Evolutionary conservation across 352 stramenopile species (phyloP).

Genomic region (Bremia lactucae): DNA sequence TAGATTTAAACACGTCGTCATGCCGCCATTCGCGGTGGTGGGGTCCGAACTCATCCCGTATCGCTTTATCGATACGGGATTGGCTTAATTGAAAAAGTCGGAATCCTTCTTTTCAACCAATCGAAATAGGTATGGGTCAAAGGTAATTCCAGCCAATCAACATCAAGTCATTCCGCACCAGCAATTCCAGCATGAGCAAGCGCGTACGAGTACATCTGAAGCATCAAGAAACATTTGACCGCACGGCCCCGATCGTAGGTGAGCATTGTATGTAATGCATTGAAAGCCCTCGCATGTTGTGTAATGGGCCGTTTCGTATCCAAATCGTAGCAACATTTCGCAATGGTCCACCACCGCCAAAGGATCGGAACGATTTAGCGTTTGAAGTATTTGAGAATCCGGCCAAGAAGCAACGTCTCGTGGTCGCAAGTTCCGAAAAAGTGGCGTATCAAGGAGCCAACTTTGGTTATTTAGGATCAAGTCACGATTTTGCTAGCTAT

Average conservation of each 20-base stretch:
- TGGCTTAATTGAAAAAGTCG: conserved; percentile 11
- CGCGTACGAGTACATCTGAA: conserved; percentile 48
- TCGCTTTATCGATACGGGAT: conserved; percentile 3
- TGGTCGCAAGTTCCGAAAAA: conserved; percentile 67
- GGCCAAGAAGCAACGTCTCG: conserved; percentile 69
- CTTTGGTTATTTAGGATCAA: conserved; percentile 68
- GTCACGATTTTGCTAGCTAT: conserved; percentile 64
- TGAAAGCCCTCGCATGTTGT: not conserved
- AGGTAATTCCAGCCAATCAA: not conserved
- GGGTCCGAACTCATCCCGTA: conserved; percentile 10
- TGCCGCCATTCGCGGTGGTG: conserved; percentile 23
- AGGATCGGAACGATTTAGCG: conserved; percentile 43
- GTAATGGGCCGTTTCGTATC: not conserved
- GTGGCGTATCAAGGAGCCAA: conserved; percentile 80
- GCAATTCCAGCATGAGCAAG: conserved; percentile 41
- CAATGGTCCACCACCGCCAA: conserved; percentile 54
- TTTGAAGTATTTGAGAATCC: conserved; percentile 78
- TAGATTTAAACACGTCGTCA: conserved; percentile 81
- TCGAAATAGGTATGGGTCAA: not conserved
- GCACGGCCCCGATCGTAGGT: conserved; percentile 50
- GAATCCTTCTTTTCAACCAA: conserved; percentile 6
- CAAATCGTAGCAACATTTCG: conserved; percentile 55
- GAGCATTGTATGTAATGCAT: conserved; percentile 4
- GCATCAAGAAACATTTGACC: conserved; percentile 49
- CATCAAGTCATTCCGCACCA: no score